These are phyloP conservation scores for Multifurca ochricompacta DNA, from an alignment of 768 basidiomycete species.

Conservation along the genomic window DNA sequence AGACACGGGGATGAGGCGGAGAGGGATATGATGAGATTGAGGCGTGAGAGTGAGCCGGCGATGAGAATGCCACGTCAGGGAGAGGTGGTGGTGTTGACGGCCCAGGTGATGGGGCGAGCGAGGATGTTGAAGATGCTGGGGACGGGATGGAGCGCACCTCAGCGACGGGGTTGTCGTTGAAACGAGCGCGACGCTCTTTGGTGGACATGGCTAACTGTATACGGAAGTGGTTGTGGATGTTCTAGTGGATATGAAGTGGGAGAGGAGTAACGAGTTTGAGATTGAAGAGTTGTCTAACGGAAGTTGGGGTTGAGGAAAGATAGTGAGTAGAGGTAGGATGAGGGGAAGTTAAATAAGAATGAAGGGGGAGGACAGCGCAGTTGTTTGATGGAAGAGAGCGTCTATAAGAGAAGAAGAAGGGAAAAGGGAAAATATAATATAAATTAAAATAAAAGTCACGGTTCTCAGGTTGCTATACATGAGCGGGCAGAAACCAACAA, in stretches of 20 bases:
- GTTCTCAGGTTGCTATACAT: constrained; percentile 5
- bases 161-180: constrained; percentile 12
- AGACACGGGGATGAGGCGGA: not conserved
- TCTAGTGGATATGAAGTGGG: not conserved
- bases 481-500: not conserved
- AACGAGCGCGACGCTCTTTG: constrained; percentile 6
- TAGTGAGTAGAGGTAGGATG: no score
- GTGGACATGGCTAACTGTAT: not conserved
- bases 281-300: not conserved
- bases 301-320: not conserved
- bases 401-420: not conserved
- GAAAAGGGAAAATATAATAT: no score
- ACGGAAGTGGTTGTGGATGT: not conserved
- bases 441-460: no score
- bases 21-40: not conserved
- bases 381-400: not conserved
- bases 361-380: not conserved
- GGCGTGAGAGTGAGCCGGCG: not conserved
- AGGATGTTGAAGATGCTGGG: constrained; percentile 4
- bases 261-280: not conserved
- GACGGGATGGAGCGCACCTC: constrained; percentile 9
- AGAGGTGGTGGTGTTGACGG: constrained; percentile 12
- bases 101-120: constrained; percentile 2
- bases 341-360: constrained; percentile 10
- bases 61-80: not conserved